Conservation (phyloP, 208 protist genomes). For the Trichomonas gallinae region DNA sequence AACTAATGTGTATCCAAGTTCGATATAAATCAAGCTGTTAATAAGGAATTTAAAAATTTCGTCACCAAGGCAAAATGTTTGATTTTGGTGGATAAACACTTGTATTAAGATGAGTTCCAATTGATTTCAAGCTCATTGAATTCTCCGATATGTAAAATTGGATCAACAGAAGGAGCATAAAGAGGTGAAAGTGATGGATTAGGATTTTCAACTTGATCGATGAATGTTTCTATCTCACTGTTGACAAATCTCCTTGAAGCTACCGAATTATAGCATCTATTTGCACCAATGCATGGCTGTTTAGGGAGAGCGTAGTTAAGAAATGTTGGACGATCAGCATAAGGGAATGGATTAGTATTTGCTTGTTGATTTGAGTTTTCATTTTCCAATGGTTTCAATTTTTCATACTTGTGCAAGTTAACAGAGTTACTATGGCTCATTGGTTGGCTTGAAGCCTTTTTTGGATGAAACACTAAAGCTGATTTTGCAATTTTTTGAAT, state of each 20-base stretch:
- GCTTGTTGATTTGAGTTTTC: not conserved
- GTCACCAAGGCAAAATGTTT: no score
- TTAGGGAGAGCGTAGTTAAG: not conserved
- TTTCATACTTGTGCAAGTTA: not conserved
- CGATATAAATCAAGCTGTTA: no score
- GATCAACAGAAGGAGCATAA: not conserved
- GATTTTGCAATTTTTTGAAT: not conserved
- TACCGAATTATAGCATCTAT: not conserved
- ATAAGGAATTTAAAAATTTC: no score
- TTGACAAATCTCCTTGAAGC: not conserved
- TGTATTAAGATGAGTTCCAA: not conserved
- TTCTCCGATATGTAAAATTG: not conserved
- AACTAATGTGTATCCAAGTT: no score
- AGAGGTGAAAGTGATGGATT: not conserved
- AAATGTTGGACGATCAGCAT: not conserved
- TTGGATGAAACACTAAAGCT: not conserved
- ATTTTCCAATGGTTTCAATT: not conserved
- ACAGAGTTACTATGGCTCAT: not conserved
- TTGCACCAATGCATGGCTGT: not conserved
- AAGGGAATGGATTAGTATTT: not conserved
- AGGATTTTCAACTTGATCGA: not conserved
- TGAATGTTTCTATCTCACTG: not conserved
- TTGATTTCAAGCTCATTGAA: not conserved
- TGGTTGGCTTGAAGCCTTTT: not conserved
- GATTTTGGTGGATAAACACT: no score